A percentile compares a stretch with the other conserved stretches of the same genome.
phyloP scores from a whole-genome alignment of 176 grass and related monocot genomes.

The Bromus sterilis region DNA sequence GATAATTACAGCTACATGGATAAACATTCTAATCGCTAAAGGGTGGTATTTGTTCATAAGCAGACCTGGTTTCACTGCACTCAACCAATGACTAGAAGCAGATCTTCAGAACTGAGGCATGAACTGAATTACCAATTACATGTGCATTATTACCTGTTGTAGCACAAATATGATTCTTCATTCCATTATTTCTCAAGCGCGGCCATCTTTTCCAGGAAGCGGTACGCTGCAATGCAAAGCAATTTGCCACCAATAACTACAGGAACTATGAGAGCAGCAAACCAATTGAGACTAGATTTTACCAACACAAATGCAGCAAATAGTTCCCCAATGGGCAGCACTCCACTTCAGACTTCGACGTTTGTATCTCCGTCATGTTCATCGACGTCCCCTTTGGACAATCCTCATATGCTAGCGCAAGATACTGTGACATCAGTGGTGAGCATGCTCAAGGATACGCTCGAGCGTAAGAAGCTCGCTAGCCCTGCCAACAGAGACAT shows the following conservation, averaged over 20 bases:
- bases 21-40: background rate
- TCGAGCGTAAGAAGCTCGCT: constrained; percentile 52
- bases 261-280: constrained; percentile 24
- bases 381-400: constrained; percentile 56
- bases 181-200: background rate
- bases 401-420: constrained; percentile 28
- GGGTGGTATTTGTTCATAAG: background rate
- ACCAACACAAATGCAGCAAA: constrained; percentile 21
- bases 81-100: constrained; percentile 80
- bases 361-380: constrained; percentile 64
- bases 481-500: constrained; percentile 12
- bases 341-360: constrained; percentile 35
- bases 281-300: constrained; percentile 31
- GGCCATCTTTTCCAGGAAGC: constrained; percentile 41
- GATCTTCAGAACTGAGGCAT: constrained; percentile 70
- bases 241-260: constrained; percentile 31
- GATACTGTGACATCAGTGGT: constrained; percentile 58
- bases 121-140: constrained; percentile 2
- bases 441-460: constrained; percentile 68
- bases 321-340: constrained; percentile 17
- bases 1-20: background rate
- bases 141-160: background rate
- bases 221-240: constrained; percentile 61
- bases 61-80: constrained; percentile 72
- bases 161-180: background rate